Base-by-base conservation (phyloP, 2,329 filamentous ascomycete species). In the Huntiella bhutanensis region DNA sequence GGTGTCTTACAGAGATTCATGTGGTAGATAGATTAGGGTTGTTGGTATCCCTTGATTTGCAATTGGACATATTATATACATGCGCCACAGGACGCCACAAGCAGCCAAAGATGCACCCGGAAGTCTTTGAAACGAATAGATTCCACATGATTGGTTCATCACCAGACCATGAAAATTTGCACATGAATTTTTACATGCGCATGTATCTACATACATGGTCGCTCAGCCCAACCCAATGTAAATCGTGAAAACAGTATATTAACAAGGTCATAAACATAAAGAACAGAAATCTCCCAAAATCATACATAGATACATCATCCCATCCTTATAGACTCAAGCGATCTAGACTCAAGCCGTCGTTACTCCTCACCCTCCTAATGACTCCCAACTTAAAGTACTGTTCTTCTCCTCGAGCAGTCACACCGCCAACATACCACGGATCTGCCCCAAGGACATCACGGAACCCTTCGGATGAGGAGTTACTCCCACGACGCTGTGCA, bases 351-450 rank as follows among this genome's bases (percentile, higher is more conserved):
- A 86, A 60, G 37, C 81, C 70, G 57, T 86, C 82, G 46, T 79
- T 77, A 59, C 82, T 87, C 56, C 75, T 68, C 48, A 82, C 75
- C 47, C 80, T 65, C 58, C 77, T 73, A 42, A 87, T 75, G 52
- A 87, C 81, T 38, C 80, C 81, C 39, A 87, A 64, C 63, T 84
- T 84, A 60, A 86, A 87, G 63, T 84, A 86, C 55, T 74, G 73
- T 58, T 87, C 82, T 56, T 87, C 82, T n/a, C 82, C 82, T 1
- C 64, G 70, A 1, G 81, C 80, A 22, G 81, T 86, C 56, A 80
- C 66, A 5, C 82, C 82, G 16, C 82, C 82, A 46, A 87, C 82
- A 56, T 86, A 87, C 79, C 81, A 84, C 62, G 82, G 85, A 53
- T 87, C 82, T 1, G 73, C 71, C 2, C 78, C 80, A 42, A 76